Evolutionary conservation across 2,329 filamentous ascomycete species (phyloP), one percentile per base, ranked within the genome.

Genomic region (Dactylellina drechsleri): DNA sequence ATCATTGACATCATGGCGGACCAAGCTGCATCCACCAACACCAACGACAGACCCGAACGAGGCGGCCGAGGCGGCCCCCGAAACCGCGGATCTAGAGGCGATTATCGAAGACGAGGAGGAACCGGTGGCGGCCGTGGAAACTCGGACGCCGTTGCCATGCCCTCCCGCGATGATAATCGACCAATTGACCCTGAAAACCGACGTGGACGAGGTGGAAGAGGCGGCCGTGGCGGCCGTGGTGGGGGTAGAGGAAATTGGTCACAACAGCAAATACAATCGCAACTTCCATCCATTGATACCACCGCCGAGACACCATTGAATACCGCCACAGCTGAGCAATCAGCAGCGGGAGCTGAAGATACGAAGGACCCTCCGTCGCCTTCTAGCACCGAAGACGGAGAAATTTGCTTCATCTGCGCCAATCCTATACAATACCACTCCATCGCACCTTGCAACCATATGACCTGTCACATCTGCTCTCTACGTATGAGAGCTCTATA

Each of bases 341-440:
- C 47, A 26, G 52, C 60, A 60, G 45, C 70, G 12, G 68, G 78
- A 49, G 40, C 73, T 4, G 77, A 78, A 53, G 80, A 23, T 76
- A 65, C 47, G 7, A 73, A 66, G 49, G 68, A 73, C 13, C 60
- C 68, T 16, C 54, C 68, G 4, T 73, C 68, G 7, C 68, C 68
- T 15, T 59, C 56, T 16, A 56, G 60, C 28, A 73, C 84, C 31
- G 91, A 93, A 15, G 58, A 74, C 66, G 90, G 86, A 26, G 93
- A 97, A 77, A 87, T 97, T 76, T 99, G 95, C 87, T 98, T 98
- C 83, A 99, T 99, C 80, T 99, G 95, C 83, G 94, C 95, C 67
- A 97, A 93, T 77, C 88, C 90, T 1, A 90, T 99, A 56, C 88
- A 91, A 57, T 93, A 98, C 84, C 89, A 92, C 79, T 91, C 93